Evolutionary conservation across 2,329 filamentous ascomycete species (phyloP).

Genomic region (Lachnellula arida): DNA sequence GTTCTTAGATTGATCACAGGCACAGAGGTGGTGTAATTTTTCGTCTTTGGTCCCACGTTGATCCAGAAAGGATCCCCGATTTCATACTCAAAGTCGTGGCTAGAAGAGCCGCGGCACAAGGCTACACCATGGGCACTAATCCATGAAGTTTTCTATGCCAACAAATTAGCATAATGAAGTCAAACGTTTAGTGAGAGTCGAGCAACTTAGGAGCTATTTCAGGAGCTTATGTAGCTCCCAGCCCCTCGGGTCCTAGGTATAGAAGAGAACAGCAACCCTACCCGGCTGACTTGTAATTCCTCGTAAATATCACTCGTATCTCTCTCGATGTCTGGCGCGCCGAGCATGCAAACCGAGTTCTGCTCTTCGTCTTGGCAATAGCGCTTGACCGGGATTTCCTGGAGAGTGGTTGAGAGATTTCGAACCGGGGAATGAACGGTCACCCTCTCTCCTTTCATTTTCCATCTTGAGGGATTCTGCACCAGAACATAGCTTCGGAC

Average conservation of each 20-base stretch:
- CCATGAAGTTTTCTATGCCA: not conserved
- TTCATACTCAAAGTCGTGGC: conserved; percentile 13
- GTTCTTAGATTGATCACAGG: conserved; percentile 26
- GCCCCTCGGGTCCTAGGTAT: too few relatives aligned
- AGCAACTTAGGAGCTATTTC: too few relatives aligned
- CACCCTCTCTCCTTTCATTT: conserved; percentile 12
- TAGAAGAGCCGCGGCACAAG: conserved; percentile 9
- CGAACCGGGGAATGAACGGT: conserved; percentile 23
- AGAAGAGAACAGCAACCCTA: too few relatives aligned
- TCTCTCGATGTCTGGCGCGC: conserved; percentile 22
- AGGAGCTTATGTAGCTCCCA: too few relatives aligned
- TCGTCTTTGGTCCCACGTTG: conserved; percentile 4
- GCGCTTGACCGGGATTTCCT: conserved; percentile 19
- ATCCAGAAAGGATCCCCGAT: conserved; percentile 23
- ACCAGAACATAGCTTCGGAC: conserved; percentile 23
- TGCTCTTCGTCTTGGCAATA: conserved; percentile 12
- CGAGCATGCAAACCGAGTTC: conserved; percentile 22
- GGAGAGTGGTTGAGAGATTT: conserved; percentile 5
- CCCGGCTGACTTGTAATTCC: conserved; percentile 6
- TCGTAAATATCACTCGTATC: conserved; percentile 16
- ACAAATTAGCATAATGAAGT: too few relatives aligned
- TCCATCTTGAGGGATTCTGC: conserved; percentile 18
- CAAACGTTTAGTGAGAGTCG: too few relatives aligned
- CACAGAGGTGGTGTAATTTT: conserved; percentile 2
- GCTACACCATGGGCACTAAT: conserved; percentile 22